Evolutionary conservation across 2,329 filamentous ascomycete species (phyloP).

Genomic region (Cercospora beticola): DNA sequence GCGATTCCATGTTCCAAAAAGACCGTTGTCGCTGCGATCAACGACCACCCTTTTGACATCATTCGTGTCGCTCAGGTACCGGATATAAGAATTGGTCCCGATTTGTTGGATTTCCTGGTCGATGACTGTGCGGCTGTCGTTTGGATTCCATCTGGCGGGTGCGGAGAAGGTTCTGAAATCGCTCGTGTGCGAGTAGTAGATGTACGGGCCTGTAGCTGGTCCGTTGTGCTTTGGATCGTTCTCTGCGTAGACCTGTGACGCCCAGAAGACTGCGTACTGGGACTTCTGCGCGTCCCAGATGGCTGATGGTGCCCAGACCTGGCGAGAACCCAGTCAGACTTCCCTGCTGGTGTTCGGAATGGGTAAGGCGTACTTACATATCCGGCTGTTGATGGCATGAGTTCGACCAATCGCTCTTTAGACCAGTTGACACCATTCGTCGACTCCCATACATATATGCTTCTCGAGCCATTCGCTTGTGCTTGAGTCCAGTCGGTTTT

Average conservation of each 20-base stretch:
- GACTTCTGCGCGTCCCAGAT: not conserved
- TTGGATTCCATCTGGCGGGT: not conserved
- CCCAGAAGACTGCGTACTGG: not conserved
- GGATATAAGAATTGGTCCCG: not conserved
- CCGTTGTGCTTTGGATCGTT: not conserved
- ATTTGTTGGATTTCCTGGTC: conserved; percentile 1
- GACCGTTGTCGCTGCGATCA: not conserved
- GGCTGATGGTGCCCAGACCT: conserved; percentile 1
- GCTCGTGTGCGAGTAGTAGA: conserved; percentile 1
- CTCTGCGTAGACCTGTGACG: not conserved
- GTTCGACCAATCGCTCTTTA: not conserved
- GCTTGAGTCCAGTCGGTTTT: not conserved
- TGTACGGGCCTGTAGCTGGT: not conserved
- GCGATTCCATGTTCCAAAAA: not conserved
- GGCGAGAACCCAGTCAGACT: not conserved
- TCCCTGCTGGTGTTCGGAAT: not conserved
- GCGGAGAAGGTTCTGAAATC: not conserved
- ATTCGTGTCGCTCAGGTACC: not conserved
- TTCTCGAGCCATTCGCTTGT: not conserved
- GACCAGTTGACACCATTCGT: not conserved
- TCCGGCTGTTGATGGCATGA: not conserved
- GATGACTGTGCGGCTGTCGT: not conserved
- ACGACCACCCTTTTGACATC: not conserved
- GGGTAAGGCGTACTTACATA: not conserved
- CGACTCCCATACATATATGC: not conserved